Base-by-base conservation (phyloP, 768 basidiomycete genomes). In the Roridomyces roridus region DNA sequence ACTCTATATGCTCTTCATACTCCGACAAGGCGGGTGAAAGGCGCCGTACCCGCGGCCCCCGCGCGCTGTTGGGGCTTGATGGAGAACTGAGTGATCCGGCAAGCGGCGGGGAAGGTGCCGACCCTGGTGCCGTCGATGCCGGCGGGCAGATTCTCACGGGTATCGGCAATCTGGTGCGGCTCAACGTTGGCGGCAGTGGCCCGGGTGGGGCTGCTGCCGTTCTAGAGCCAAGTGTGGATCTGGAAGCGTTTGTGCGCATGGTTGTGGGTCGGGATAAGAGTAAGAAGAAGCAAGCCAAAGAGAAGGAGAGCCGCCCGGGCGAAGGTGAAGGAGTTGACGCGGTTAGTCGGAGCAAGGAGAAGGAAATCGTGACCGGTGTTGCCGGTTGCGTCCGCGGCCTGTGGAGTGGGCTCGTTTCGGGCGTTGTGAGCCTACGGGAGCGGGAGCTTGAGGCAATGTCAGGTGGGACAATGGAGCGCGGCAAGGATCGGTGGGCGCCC, bases 11-110 rank as follows among this genome's bases (percentile, higher is more conserved):
- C 37, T 46, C 72, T 0, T 75, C 82, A 6, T 85, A 86, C 66
- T 81, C 84, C 28, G 74, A 73, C 57, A 80, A 77, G 55, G 64
- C 70, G 47, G 72, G 78, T 20, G 86, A 87, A 55, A 76, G 81
- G 11, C 83, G 86, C 49, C 84, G 83, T 51, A 84, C 88, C 15
- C 83, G 87, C 43, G 81, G 85, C 15, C 85, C 81, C 37, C 74
- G 90, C 35, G 77, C 86, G 59, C 82, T 52, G 61, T 57, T 45
- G 63, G 40, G 51, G 39, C 52, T 66, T 23, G 68, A 69, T 26
- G 70, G 68, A 1, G 70, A 67, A 5, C 70, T 58, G 37, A 70
- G 71, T 36, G 72, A 71, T 17, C 66, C 67, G 6, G 68, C 61
- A 31, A 61, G 56, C 15, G 71, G 65, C 11, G 72, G 70, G 29